Evolutionary conservation across 768 basidiomycete species (phyloP).

Genomic region (Psilocybe tampanensis): DNA sequence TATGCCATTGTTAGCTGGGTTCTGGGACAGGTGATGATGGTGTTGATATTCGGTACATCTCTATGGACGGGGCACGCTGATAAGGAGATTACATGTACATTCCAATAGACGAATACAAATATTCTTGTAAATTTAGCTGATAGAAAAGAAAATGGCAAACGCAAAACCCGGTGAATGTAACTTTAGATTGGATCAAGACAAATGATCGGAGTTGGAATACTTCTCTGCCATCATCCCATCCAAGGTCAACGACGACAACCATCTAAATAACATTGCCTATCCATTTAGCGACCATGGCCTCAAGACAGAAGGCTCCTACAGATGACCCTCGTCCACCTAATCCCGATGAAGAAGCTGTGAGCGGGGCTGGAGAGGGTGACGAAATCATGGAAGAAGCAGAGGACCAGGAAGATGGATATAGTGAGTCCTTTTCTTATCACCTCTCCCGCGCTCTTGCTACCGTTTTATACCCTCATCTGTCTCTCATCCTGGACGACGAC

Average conservation of each 20-base stretch:
- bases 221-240: slow-evolving; percentile 10
- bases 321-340: slow-evolving; percentile 54
- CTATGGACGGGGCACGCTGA: slow-evolving; percentile 47
- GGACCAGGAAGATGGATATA: slow-evolving; percentile 76
- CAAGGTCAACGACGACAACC: slow-evolving; percentile 16
- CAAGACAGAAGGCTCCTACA: slow-evolving; percentile 36
- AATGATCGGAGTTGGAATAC: slow-evolving; percentile 40
- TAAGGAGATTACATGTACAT: slow-evolving; percentile 53
- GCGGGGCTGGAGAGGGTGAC: slow-evolving; percentile 64
- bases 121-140: neutral
- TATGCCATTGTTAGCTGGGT: slow-evolving; percentile 76
- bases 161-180: neutral
- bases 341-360: slow-evolving; percentile 65
- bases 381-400: slow-evolving; percentile 86
- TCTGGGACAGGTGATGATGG: slow-evolving; percentile 66
- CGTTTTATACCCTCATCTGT: slow-evolving; percentile 12
- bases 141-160: neutral
- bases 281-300: slow-evolving; percentile 33
- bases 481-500: slow-evolving; percentile 4
- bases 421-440: slow-evolving; percentile 50
- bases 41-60: slow-evolving; percentile 74
- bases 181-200: neutral
- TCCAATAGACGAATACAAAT: slow-evolving; percentile 23
- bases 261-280: slow-evolving; percentile 10
- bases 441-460: slow-evolving; percentile 16